Base-by-base conservation (phyloP, 2,329 filamentous ascomycete species). In the Fusarium camptoceras region DNA sequence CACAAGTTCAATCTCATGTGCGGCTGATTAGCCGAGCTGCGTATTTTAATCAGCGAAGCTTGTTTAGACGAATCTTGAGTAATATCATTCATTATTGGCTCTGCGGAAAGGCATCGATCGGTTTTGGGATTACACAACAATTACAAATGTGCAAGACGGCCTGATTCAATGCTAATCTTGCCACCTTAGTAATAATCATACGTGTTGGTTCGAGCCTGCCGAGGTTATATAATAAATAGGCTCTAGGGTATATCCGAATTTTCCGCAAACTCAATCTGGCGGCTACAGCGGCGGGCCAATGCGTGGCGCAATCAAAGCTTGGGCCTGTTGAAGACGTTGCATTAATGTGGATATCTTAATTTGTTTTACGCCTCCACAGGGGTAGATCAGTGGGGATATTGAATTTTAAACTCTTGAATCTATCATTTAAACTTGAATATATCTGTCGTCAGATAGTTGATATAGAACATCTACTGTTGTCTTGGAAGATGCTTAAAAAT, bases 401-500 rank as follows among this genome's bases (percentile, higher is more conserved):
- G 0, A 9, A 2, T 37, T n/a, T 37, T 37, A n/a, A 37, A n/a
- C 10, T 37, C 18, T 37, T 37, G 1, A 37, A 37, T 37, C 34
- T n/a, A 37, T 37, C 7, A 7, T 37, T n/a, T 37, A 3, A 37
- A 37, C 18, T 37, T 12, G 2, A 0, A 12, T 12, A 37, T 12
- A 37, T 7, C 2, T 11, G 7, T n/a, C 18, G 0, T 12, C 18
- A n/a, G 18, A n/a, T 37, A 5, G 1, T 37, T 12, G 0, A 12
- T n/a, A n/a, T 12, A 7, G 12, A n/a, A 11, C 5, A n/a, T 37
- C 18, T 37, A 11, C 6, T 6, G 3, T 6, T 11, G 3, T 5
- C 1, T 37, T 11, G 2, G 1, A 11, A 37, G n/a, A n/a, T n/a
- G 9, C 9, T n/a, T 7, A 12, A 37, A 37, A 37, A n/a, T 37